These are phyloP conservation scores for Aureobasidium musti DNA, from an alignment of 2,329 filamentous ascomycete species.

Conservation along the genomic window DNA sequence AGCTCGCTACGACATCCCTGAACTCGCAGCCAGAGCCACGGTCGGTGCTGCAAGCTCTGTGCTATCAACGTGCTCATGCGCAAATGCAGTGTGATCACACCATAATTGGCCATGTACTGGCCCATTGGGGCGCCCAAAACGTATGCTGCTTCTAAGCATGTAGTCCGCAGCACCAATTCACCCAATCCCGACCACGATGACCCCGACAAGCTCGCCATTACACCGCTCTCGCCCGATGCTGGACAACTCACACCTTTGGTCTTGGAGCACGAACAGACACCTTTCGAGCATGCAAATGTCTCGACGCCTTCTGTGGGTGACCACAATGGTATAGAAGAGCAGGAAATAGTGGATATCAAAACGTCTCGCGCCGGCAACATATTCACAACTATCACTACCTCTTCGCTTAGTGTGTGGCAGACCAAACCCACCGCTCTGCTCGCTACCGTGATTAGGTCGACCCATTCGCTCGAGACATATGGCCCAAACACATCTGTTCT, in stretches of 20 bases:
- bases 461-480: conserved; percentile 76
- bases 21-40: background rate
- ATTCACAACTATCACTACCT: conserved; percentile 84
- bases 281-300: background rate
- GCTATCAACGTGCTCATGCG: conserved; percentile 13
- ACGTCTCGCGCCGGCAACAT: conserved; percentile 77
- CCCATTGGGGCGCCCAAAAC: conserved; percentile 81
- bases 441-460: conserved; percentile 79
- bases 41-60: background rate
- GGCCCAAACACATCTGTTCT: conserved; percentile 82
- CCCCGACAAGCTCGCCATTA: conserved; percentile 33
- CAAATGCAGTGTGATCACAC: conserved; percentile 26
- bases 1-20: conserved; percentile 7
- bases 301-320: background rate
- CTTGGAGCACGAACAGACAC: conserved; percentile 11
- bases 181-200: conserved; percentile 61
- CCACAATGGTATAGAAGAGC: conserved; percentile 20
- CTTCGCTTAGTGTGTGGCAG: conserved; percentile 93
- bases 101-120: conserved; percentile 72
- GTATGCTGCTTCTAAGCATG: conserved; percentile 73
- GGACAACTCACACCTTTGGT: conserved; percentile 21
- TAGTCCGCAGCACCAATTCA: conserved; percentile 54
- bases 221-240: conserved; percentile 21
- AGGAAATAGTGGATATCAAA: conserved; percentile 68
- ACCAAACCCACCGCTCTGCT: conserved; percentile 89